Conservation (phyloP, 257 asterid species). For the Cinchona pubescens region DNA sequence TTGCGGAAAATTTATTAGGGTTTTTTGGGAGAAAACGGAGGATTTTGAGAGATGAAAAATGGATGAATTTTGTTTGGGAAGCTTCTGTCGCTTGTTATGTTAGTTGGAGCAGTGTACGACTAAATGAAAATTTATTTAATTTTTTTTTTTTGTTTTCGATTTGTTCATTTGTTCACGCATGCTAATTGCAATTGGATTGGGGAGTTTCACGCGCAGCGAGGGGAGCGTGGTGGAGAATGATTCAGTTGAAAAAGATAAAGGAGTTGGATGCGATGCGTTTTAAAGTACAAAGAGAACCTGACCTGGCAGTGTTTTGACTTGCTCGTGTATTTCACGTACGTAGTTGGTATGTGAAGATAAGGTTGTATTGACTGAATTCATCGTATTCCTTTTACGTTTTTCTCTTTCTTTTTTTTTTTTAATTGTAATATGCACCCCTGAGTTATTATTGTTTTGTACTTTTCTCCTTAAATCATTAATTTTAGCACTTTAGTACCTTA, state of each 20-base stretch:
- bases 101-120: slow-evolving; percentile 30
- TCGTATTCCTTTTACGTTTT: slow-evolving; percentile 13
- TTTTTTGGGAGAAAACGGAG: slow-evolving; percentile 8
- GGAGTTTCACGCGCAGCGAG: slow-evolving; percentile 15
- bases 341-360: slow-evolving; percentile 23
- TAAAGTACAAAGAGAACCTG: slow-evolving; percentile 24
- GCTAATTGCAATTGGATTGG: slow-evolving; percentile 21
- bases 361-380: slow-evolving; percentile 15
- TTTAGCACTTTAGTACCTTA: too few species aligned
- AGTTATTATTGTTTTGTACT: background rate
- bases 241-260: slow-evolving; percentile 18
- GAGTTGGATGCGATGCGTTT: slow-evolving; percentile 30
- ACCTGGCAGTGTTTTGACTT: slow-evolving; percentile 27
- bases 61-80: slow-evolving; percentile 19
- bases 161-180: slow-evolving; percentile 18
- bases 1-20: slow-evolving; percentile 20
- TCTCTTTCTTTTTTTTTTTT: background rate
- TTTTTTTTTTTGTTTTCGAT: slow-evolving; percentile 4
- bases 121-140: background rate
- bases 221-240: slow-evolving; percentile 24
- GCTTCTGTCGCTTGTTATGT: slow-evolving; percentile 22
- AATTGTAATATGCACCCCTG: background rate
- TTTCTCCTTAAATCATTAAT: background rate
- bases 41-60: slow-evolving; percentile 3
- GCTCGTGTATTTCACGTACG: slow-evolving; percentile 22